Conservation (phyloP, 345 rosid genomes). For the Ceriops decandra region DNA sequence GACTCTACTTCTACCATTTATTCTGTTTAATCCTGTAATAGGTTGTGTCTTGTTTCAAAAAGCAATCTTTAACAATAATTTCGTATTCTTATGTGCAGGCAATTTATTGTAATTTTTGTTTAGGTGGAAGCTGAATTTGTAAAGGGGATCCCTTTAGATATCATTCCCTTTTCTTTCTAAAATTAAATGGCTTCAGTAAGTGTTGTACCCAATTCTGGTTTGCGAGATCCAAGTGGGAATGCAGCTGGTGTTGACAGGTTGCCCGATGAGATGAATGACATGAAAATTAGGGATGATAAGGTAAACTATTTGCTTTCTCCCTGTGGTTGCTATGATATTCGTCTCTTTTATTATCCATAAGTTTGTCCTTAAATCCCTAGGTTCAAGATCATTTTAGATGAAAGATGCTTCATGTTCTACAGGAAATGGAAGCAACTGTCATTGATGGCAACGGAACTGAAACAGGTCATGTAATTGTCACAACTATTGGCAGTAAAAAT, state of each 20-base stretch:
- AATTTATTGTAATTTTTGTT: slow-evolving; percentile 3
- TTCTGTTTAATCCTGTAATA: too few species aligned
- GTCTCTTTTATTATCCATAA: neutral
- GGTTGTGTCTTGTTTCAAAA: too few species aligned
- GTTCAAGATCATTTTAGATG: neutral
- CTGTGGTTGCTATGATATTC: neutral
- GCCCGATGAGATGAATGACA: slow-evolving; percentile 84
- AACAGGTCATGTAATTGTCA: slow-evolving; percentile 74
- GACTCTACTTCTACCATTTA: too few species aligned
- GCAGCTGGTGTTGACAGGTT: slow-evolving; percentile 62
- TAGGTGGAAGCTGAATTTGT: slow-evolving; percentile 12
- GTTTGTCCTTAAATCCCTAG: neutral
- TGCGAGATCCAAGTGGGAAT: slow-evolving; percentile 52
- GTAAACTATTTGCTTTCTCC: slow-evolving; percentile 26
- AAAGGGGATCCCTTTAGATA: neutral
- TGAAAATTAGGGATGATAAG: slow-evolving; percentile 91
- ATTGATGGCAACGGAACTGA: slow-evolving; percentile 88
- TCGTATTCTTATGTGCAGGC: slow-evolving; percentile 5
- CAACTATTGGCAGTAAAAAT: slow-evolving; percentile 76
- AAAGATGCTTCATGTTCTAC: slow-evolving; percentile 10
- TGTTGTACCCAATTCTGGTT: slow-evolving; percentile 50
- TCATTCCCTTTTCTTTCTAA: neutral
- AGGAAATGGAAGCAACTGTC: slow-evolving; percentile 88
- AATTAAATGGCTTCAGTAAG: slow-evolving; percentile 59
- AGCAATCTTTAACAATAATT: too few species aligned